Evolutionary conservation across 176 grass and related monocot genomes (phyloP), one percentile per base, ranked within the genome.

Genomic region (Oryza glumipatula): DNA sequence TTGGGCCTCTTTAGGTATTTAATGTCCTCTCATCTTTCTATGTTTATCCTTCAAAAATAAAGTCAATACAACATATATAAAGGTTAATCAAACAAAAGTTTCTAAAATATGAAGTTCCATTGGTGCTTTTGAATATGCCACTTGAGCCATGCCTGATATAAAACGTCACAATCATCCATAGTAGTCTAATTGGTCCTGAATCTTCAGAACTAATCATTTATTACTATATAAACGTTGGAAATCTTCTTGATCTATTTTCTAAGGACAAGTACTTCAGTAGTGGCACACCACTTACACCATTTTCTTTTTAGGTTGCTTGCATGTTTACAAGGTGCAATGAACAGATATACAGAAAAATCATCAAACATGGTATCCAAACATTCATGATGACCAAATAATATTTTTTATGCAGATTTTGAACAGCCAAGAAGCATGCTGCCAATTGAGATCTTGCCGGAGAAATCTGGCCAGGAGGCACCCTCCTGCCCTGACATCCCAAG

Each of bases 391-490:
- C 17, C 38, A 45, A 45, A 3, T 1, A 46, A 46, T 44, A 9
- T 39, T 61, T 30, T 30, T 43, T 43, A 43, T 71, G 83, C 89
- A 98, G 96, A 98, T 88, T 98, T 96, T 35, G 96, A 98, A 84
- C 95, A 89, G 11, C 88, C 91, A 16, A 94, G 85, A 88, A 80
- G 82, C 41, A 88, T 93, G 67, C 67, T 94, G 80, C 84, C 89
- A 11, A 88, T 85, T 39, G 91, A 86, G 9, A 88, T 98, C 3
- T 95, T 94, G 60, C 67, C 87, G 44, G 88, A 84, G 48, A 89
- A 49, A 47, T 64, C 76, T 39, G 72, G 45, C 2, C 85, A 78
- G 58, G 94, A 85, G 33, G 30, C 63, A 51, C 38, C 86, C 48
- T 78, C 85, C 21, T 84, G 77, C 46, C 74, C 87, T 48, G 89